Percentiles rank a stretch among this genome's conserved stretches.
Evolutionary conservation across 176 grass and related monocot genomes (phyloP).

Genomic region (Saccharum officinarum): DNA sequence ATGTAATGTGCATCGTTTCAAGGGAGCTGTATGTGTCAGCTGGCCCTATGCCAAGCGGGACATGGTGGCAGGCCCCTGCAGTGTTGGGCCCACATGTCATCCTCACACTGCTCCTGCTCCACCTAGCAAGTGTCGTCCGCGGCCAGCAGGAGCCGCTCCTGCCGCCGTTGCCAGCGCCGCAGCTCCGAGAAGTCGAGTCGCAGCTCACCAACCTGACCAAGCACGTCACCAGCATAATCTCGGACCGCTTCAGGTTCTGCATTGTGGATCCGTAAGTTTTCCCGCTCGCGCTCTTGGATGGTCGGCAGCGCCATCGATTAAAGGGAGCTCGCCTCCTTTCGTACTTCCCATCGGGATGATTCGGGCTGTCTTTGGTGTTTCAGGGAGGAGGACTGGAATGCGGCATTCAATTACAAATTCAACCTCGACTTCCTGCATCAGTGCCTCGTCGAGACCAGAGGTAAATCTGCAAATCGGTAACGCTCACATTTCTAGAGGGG

Average conservation of each 20-base stretch:
- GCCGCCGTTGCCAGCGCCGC: not conserved
- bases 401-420: constrained; percentile 22
- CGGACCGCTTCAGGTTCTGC: constrained; percentile 52
- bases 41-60: not conserved
- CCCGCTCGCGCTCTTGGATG: not conserved
- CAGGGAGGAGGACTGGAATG: constrained; percentile 53
- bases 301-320: not conserved
- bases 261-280: constrained; percentile 42
- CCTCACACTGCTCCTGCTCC: not conserved
- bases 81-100: not conserved
- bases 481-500: too few species aligned
- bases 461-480: not conserved
- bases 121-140: not conserved
- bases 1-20: too few species aligned
- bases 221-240: constrained; percentile 38
- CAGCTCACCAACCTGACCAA: constrained; percentile 33
- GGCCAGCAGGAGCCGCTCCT: constrained; percentile 4
- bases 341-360: too few species aligned
- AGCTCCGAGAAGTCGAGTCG: constrained; percentile 7
- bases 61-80: not conserved
- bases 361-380: not conserved
- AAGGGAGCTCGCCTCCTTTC: too few species aligned
- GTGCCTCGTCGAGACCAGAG: constrained; percentile 33
- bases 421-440: constrained; percentile 30
- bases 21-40: too few species aligned